A percentile compares a stretch with the other conserved stretches of the same genome.
phyloP scores from a whole-genome alignment of 2,329 filamentous ascomycete species.

The Epichloe festucae region DNA sequence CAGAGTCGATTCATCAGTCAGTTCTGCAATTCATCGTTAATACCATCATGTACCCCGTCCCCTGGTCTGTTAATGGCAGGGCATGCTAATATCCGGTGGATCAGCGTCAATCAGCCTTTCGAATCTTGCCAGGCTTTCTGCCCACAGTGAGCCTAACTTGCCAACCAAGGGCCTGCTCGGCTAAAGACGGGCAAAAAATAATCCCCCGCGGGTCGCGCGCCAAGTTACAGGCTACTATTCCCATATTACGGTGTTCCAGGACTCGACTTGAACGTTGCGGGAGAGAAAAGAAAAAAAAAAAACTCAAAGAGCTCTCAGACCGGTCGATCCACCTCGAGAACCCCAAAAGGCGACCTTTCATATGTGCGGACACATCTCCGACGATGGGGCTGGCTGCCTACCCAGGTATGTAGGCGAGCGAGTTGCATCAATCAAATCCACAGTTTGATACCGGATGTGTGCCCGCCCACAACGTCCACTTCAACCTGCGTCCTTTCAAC shows the following conservation, averaged over 20 bases:
- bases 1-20: slow-evolving; percentile 1
- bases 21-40: not conserved
- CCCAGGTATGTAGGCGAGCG: not conserved
- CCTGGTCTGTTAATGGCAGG: not conserved
- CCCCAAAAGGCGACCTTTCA: slow-evolving; percentile 4
- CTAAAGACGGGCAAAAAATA: not conserved
- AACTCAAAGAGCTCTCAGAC: not conserved
- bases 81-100: not conserved
- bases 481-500: not conserved
- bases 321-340: slow-evolving; percentile 2
- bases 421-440: slow-evolving; percentile 1
- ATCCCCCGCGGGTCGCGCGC: not conserved
- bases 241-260: not conserved
- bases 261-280: not conserved
- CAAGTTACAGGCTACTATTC: not conserved
- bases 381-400: slow-evolving; percentile 2
- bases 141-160: not conserved
- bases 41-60: not conserved
- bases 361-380: slow-evolving; percentile 5
- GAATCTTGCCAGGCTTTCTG: not conserved
- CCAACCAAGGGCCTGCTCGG: not conserved
- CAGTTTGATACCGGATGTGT: not conserved
- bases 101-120: not conserved
- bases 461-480: slow-evolving; percentile 2
- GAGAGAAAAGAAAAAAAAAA: not conserved